Conservation (phyloP, 23 red algal genomes). For the Agarophyton chilense region DNA sequence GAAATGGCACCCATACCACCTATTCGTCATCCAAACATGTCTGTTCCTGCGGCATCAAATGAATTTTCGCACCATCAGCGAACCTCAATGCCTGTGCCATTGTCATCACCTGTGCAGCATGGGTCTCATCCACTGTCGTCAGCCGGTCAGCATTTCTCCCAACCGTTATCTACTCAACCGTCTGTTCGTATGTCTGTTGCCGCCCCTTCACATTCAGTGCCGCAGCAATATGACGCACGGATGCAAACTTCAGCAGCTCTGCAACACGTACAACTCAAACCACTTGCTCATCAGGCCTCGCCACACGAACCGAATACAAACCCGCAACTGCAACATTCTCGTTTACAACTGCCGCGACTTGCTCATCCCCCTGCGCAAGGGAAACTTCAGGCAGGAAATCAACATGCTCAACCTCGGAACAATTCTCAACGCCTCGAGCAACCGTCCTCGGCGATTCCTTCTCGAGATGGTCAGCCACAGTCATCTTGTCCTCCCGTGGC, state of each 20-base stretch:
- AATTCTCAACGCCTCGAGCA: not conserved
- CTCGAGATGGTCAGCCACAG: constrained; percentile 14
- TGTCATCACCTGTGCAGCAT: not conserved
- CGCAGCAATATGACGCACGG: not conserved
- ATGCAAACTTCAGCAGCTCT: not conserved
- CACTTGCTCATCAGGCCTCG: not conserved
- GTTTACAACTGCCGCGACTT: not conserved
- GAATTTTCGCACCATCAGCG: not conserved
- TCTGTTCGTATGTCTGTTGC: not conserved
- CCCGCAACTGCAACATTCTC: constrained; percentile 1
- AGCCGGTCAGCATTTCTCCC: not conserved
- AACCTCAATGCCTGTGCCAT: not conserved
- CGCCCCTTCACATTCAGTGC: not conserved
- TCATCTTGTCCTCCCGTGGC: not conserved
- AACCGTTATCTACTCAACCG: not conserved
- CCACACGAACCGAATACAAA: not conserved
- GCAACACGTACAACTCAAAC: not conserved
- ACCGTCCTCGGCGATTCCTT: not conserved
- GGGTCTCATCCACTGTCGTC: not conserved
- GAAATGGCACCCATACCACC: constrained; percentile 32
- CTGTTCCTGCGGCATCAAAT: not conserved
- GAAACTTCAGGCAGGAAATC: not conserved
- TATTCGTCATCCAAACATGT: not conserved
- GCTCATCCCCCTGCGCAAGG: not conserved
- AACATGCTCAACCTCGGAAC: not conserved